Base-by-base conservation (phyloP, 2,329 filamentous ascomycete species). In the Cryphonectria japonica region DNA sequence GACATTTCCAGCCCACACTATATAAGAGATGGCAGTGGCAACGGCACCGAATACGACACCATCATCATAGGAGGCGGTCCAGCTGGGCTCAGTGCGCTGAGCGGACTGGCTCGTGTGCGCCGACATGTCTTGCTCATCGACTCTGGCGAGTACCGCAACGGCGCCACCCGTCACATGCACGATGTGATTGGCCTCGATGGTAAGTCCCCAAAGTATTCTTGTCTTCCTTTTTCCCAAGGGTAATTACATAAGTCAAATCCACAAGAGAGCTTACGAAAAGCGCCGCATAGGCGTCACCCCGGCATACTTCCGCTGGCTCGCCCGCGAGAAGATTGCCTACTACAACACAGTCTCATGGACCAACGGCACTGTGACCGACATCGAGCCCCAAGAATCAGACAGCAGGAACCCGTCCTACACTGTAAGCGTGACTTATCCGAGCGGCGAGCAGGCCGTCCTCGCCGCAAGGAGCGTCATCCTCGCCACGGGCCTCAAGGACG, bases 131-230 rank as follows among this genome's bases (percentile, higher is more conserved):
- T 89, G 9, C 77, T 91, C 59, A 85, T 90, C 68, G 88, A 91
- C 76, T 88, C 86, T 29, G 85, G 84, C 16, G 80, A 83, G 41
- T 91, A 91, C 74, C 85, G 88, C 67, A 91, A 90, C 75, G 82
- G 68, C 1, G 79, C 83, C 0, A 90, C 88, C 0, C 79, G 88
- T 19, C 84, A 88, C 73, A 86, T 89, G 83, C 88, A 91, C 77
- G 88, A 90, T 76, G 85, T 90, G 0, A 80, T 89, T 37, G 88
- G 87, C 3, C 87, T 84, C 70, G 88, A 90, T 67, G 88, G 88
- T 88, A 75, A 73, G 76, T 62, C 6, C 22, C 11, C 37, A 11
- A 39, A 2, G 9, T 2, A 2, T 11, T 9, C 11, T 11, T 39
- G 9, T 39, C 11, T 39, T 39, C 37, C 1, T 39, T 39, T 37